Evolutionary conservation across 1,139 yeast genomes (phyloP), one percentile per base, ranked within the genome.

Genomic region (Scheffersomyces titani): DNA sequence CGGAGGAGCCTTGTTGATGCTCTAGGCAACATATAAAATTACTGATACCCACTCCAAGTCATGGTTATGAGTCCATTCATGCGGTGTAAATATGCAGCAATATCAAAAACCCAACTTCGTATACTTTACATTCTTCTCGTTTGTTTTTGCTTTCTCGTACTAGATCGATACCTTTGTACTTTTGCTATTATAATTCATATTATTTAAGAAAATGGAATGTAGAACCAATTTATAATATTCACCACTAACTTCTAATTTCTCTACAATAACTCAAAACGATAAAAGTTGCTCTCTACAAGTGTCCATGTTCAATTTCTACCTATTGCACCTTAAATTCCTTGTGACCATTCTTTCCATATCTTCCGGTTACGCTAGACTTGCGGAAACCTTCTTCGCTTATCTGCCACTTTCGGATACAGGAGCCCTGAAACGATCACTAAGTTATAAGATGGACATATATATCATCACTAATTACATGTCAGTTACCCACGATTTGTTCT

Each of bases 1-100:
- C 57, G 71, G 71, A 45, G 71, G 71, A 30, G 65, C 63, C 36
- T 62, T 68, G 55, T 51, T 64, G 51, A 51, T 59, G 47, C 54
- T 59, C 50, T 61, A 55, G 51, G 19, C 44, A 49, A 19, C 49
- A 47, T 51, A 19, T 44, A 30, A 30, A 30, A 30, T 13, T 30
- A 30, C 40, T 30, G 40, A 30, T 30, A 30, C 40, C 40, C 40
- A 30, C 40, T 30, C 11, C 11, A 9, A 5, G 36, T 3, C 9
- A 24, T 24, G 36, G 36, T 24, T 30, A 13, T 16, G 40, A 30
- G 40, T 30, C 40, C 40, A 30, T 30, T 6, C 40, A 30, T 30
- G 13, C 9, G 16, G 40, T 9, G 40, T 16, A 9, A 4, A 30
- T 30, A 2, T 30, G 40, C 40, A 9, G 40, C 40, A 30, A 30